These are phyloP conservation scores for Fusarium mexicanum DNA, from an alignment of 2,329 filamentous ascomycete species.

Conservation along the genomic window DNA sequence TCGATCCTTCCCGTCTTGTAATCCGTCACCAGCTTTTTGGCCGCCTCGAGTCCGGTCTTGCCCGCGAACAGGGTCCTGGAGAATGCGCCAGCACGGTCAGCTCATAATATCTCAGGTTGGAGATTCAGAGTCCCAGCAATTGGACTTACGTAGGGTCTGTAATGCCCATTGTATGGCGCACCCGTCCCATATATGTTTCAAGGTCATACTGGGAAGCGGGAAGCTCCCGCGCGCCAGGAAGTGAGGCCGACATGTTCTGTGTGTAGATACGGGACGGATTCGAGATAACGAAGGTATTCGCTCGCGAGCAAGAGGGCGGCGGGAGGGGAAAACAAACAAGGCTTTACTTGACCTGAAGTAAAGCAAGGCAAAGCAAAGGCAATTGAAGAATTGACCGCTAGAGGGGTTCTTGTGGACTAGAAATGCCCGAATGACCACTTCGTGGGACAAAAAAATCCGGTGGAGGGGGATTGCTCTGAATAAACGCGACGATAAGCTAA, in stretches of 20 bases:
- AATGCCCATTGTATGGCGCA: constrained; percentile 87
- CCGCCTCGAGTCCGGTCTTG: constrained; percentile 79
- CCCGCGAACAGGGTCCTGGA: constrained; percentile 88
- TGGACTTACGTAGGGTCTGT: constrained; percentile 90
- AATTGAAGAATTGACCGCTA: constrained; percentile 15
- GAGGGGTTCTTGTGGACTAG: constrained; percentile 30
- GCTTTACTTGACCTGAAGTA: neutral
- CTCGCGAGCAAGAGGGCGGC: constrained; percentile 12
- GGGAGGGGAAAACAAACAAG: neutral
- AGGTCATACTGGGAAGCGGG: constrained; percentile 94
- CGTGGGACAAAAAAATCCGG: constrained; percentile 36
- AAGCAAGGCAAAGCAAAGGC: neutral
- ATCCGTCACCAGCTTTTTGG: constrained; percentile 80
- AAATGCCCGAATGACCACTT: constrained; percentile 28
- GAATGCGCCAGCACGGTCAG: constrained; percentile 15
- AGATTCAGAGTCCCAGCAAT: neutral
- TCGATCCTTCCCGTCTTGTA: constrained; percentile 87
- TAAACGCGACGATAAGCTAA: constrained; percentile 46
- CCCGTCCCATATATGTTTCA: constrained; percentile 92
- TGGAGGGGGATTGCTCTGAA: constrained; percentile 16
- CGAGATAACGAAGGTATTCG: constrained; percentile 3
- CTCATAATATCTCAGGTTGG: neutral
- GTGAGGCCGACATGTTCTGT: constrained; percentile 68
- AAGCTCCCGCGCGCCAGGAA: constrained; percentile 78
- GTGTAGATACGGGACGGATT: constrained; percentile 8